Evolutionary conservation across 768 basidiomycete genomes (phyloP).

Genomic region (Lactarius evosmus): DNA sequence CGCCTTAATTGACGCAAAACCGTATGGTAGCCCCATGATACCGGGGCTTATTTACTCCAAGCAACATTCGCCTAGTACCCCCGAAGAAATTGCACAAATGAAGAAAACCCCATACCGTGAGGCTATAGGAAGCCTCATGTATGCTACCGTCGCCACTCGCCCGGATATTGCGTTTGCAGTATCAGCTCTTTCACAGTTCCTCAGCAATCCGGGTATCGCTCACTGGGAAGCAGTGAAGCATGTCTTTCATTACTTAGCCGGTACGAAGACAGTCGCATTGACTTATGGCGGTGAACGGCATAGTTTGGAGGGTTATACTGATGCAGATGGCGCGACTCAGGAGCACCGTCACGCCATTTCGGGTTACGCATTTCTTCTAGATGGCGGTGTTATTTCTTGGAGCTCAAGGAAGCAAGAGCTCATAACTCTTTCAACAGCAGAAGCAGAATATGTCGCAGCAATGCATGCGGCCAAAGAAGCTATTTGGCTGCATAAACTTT

Average conservation of each 20-base stretch:
- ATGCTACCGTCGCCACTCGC: slow-evolving; percentile 34
- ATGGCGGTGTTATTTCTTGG: no score
- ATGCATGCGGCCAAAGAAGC: slow-evolving; percentile 1
- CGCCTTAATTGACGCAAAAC: slow-evolving; percentile 30
- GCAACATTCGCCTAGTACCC: not conserved
- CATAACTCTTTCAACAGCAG: slow-evolving; percentile 1
- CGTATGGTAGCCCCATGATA: slow-evolving; percentile 33
- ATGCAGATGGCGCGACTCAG: no score
- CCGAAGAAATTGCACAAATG: not conserved
- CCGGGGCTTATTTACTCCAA: not conserved
- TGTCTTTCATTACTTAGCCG: not conserved
- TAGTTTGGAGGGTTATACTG: no score
- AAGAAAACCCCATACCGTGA: not conserved
- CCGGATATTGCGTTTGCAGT: slow-evolving; percentile 39
- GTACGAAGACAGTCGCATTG: not conserved
- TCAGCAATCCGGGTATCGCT: not conserved
- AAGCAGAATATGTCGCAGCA: slow-evolving; percentile 9
- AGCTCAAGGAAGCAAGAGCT: no score
- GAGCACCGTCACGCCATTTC: not conserved
- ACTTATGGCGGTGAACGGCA: no score
- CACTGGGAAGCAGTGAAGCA: slow-evolving; percentile 3
- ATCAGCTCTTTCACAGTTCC: not conserved
- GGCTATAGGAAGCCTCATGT: not conserved
- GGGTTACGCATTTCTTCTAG: not conserved
- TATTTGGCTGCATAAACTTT: not conserved